These are phyloP conservation scores for Nigrograna mackinnonii DNA, from an alignment of 2,329 filamentous ascomycete species.

Conservation along the genomic window DNA sequence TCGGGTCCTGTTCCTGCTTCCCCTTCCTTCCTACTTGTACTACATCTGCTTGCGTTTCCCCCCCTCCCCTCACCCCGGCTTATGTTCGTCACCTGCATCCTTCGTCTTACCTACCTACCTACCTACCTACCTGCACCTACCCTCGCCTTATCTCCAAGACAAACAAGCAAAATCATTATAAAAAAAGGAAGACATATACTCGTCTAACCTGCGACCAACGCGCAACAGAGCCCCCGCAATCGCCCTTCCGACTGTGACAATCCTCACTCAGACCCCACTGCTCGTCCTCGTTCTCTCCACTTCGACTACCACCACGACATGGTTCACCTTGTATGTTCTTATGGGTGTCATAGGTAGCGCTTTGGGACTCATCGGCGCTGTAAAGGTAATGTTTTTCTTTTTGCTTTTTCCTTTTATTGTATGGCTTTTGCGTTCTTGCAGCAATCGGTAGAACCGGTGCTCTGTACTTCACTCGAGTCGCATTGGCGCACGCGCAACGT, in stretches of 20 bases:
- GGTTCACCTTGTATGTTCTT: constrained; percentile 29
- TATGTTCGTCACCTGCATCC: too few species aligned
- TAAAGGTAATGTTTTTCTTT: constrained; percentile 40
- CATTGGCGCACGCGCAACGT: neutral
- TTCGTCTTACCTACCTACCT: too few species aligned
- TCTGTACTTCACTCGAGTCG: neutral
- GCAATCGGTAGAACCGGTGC: too few species aligned
- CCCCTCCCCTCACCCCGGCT: too few species aligned
- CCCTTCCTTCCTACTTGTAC: too few species aligned
- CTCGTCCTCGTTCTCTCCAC: constrained; percentile 20
- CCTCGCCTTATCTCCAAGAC: too few species aligned
- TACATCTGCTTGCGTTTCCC: too few species aligned
- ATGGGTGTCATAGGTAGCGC: constrained; percentile 43
- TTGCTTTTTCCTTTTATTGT: constrained; percentile 2
- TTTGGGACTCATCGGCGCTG: constrained; percentile 48
- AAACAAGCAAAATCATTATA: too few species aligned
- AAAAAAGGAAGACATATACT: too few species aligned
- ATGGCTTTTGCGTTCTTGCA: neutral
- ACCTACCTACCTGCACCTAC: too few species aligned
- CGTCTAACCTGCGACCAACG: too few species aligned
- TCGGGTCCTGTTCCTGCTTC: too few species aligned
- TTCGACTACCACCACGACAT: constrained; percentile 3
- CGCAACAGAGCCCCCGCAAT: constrained; percentile 28
- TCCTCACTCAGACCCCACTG: constrained; percentile 28
- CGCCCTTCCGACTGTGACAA: constrained; percentile 27